Evolutionary conservation across 352 stramenopile genomes (phyloP).

Genomic region (Pythium biforme): DNA sequence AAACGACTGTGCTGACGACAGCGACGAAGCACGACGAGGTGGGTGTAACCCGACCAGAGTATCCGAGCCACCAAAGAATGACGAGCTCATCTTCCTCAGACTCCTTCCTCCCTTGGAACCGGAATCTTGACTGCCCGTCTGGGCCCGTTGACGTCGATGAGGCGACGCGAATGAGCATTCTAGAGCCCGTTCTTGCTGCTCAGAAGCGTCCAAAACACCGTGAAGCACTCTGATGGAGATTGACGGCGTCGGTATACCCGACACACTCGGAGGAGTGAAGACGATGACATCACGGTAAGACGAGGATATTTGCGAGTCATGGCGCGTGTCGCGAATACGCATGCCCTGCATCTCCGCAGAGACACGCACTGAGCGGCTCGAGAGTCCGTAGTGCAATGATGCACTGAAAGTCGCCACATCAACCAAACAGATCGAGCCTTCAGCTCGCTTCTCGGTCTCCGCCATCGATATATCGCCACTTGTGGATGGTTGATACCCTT

Average conservation of each 20-base stretch:
- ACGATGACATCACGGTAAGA: constrained; percentile 76
- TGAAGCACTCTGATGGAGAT: constrained; percentile 64
- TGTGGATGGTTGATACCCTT: constrained; percentile 76
- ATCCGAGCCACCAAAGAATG: constrained; percentile 29
- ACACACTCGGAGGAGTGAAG: constrained; percentile 39
- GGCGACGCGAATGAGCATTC: constrained; percentile 28
- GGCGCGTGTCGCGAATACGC: constrained; percentile 66
- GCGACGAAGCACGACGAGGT: constrained; percentile 10
- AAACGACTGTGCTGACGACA: constrained; percentile 19
- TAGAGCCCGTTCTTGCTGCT: constrained; percentile 33
- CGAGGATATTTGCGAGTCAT: constrained; percentile 48
- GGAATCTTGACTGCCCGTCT: constrained; percentile 13
- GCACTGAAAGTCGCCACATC: constrained; percentile 47
- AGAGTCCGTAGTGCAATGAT: constrained; percentile 53
- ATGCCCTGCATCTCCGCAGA: constrained; percentile 57
- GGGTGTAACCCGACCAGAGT: constrained; percentile 19
- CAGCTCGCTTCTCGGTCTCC: constrained; percentile 55
- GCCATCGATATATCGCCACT: constrained; percentile 79
- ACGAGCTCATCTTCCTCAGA: constrained; percentile 24
- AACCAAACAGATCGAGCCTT: constrained; percentile 72
- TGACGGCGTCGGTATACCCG: constrained; percentile 33
- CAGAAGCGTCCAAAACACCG: constrained; percentile 32
- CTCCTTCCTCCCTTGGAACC: constrained; percentile 7
- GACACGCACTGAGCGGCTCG: constrained; percentile 41
- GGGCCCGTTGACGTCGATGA: constrained; percentile 5